These are phyloP conservation scores for Tubosaeta sp. DNA, from an alignment of 768 basidiomycete genomes.

Conservation along the genomic window DNA sequence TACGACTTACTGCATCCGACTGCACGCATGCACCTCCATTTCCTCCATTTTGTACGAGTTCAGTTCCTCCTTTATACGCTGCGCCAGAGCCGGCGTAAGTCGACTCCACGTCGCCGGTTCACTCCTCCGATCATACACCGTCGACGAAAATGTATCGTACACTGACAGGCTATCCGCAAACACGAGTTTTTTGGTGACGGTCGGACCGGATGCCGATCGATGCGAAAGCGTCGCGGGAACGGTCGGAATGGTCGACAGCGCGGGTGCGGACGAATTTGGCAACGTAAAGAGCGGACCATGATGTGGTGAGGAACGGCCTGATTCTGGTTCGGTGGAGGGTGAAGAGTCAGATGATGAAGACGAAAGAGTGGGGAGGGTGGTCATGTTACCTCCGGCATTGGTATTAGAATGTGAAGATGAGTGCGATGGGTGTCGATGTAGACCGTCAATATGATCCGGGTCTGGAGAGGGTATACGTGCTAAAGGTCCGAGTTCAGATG, in stretches of 20 bases:
- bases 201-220: constrained; percentile 70
- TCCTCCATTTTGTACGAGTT: constrained; percentile 99
- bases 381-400: constrained; percentile 25
- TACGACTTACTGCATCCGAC: constrained; percentile 77
- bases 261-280: constrained; percentile 87
- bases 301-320: constrained; percentile 34
- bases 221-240: constrained; percentile 54
- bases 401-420: constrained; percentile 39
- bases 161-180: constrained; percentile 93
- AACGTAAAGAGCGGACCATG: constrained; percentile 62
- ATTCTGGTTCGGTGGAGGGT: constrained; percentile 35
- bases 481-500: constrained; percentile 64
- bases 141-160: constrained; percentile 92
- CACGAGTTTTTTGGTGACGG: constrained; percentile 70
- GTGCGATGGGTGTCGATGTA: constrained; percentile 64
- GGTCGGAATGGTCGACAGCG: constrained; percentile 56
- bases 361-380: constrained; percentile 53
- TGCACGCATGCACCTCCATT: constrained; percentile 96
- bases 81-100: constrained; percentile 89
- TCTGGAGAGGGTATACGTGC: constrained; percentile 81
- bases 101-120: constrained; percentile 98
- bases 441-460: constrained; percentile 83
- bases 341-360: constrained; percentile 43
- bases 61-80: constrained; percentile 96
- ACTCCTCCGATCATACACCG: constrained; percentile 89